Percentiles rank a stretch among this genome's conserved stretches.
Conservation (phyloP, 805 yeast species). For the Cyberlindnera maclurae region DNA sequence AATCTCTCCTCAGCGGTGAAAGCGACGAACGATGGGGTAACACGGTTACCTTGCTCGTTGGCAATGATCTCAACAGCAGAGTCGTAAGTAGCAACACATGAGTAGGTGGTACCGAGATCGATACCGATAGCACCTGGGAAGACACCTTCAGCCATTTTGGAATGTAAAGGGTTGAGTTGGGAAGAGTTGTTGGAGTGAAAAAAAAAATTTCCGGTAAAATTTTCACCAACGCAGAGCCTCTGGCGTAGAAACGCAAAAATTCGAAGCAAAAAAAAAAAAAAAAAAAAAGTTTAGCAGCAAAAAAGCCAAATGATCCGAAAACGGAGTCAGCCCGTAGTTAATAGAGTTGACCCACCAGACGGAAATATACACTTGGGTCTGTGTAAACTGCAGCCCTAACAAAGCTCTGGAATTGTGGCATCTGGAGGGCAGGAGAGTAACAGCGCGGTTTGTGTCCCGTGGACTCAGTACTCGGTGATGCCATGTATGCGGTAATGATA, state of each 20-base stretch:
- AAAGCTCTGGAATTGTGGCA: background rate
- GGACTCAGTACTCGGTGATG: background rate
- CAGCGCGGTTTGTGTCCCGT: background rate
- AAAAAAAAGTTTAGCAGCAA: constrained; percentile 3
- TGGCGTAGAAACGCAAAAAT: background rate
- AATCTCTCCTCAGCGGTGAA: constrained; percentile 73
- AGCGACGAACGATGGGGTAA: constrained; percentile 76
- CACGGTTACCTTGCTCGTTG: constrained; percentile 83
- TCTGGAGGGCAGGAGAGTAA: background rate
- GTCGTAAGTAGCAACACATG: constrained; percentile 73
- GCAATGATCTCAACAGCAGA: constrained; percentile 74
- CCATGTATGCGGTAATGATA: constrained; percentile 14
- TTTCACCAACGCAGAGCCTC: constrained; percentile 11
- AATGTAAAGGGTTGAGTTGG: constrained; percentile 2
- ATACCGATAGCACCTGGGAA: constrained; percentile 99
- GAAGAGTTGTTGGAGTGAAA: constrained; percentile 4
- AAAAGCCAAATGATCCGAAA: constrained; percentile 5
- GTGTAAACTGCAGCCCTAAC: constrained; percentile 16
- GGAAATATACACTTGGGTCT: constrained; percentile 5
- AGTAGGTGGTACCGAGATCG: constrained; percentile 88
- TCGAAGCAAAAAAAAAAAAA: background rate
- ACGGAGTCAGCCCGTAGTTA: constrained; percentile 7
- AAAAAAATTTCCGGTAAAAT: constrained; percentile 16
- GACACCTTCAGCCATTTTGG: constrained; percentile 92
- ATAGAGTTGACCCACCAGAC: constrained; percentile 14